These are phyloP conservation scores for Tuctoria greenei DNA, from an alignment of 176 grass and related monocot genomes.

Conservation along the genomic window DNA sequence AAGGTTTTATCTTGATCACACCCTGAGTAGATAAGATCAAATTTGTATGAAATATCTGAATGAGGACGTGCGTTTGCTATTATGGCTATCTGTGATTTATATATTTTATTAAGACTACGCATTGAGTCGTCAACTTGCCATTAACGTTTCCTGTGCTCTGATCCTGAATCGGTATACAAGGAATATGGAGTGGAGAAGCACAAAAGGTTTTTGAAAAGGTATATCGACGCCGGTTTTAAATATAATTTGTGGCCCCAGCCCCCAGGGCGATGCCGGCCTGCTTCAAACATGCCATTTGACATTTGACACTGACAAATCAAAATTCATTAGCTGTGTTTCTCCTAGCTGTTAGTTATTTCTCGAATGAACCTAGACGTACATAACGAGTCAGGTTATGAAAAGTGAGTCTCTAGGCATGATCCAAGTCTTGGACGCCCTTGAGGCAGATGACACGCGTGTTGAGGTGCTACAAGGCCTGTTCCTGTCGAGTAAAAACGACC, in stretches of 20 bases:
- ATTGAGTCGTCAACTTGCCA: not conserved
- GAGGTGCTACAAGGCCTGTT: not conserved
- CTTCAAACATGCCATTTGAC: conserved; percentile 3
- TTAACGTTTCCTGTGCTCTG: not conserved
- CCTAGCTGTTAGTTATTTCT: not conserved
- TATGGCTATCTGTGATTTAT: not conserved
- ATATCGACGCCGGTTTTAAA: not conserved
- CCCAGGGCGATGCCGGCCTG: not conserved
- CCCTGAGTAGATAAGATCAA: conserved; percentile 51
- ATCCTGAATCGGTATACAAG: not conserved
- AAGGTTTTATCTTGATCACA: conserved; percentile 57
- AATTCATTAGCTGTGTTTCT: not conserved
- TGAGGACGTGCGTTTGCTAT: not conserved
- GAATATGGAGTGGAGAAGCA: conserved; percentile 2
- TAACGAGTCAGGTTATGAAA: not conserved
- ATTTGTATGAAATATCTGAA: not conserved
- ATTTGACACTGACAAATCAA: not conserved
- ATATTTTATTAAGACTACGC: not conserved
- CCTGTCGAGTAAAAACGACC: conserved; percentile 1
- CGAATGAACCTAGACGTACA: not conserved
- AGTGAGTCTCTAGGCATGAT: not conserved
- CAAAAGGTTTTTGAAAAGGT: not conserved
- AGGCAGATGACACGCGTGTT: not conserved
- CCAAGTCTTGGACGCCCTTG: not conserved
- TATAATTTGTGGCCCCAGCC: not conserved